phyloP scores from a whole-genome alignment of 768 basidiomycete genomes.

The Chalciporus piperatus region DNA sequence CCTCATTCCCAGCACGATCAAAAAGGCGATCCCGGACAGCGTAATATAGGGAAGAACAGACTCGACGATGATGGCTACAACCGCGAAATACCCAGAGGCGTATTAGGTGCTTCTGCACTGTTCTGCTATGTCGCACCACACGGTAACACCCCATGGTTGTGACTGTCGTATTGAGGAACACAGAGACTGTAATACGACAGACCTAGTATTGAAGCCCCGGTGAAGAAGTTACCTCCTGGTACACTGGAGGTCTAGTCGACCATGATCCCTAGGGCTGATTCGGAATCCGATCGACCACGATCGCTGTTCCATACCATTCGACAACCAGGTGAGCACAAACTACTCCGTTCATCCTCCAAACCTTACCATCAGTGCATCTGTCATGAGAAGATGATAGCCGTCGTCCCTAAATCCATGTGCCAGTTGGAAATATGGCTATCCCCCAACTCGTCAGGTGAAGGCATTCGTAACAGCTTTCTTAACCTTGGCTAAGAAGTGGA shows the following conservation, averaged over 20 bases:
- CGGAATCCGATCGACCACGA: slow-evolving; percentile 2
- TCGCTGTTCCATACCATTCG: slow-evolving; percentile 30
- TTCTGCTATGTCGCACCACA: slow-evolving; percentile 11
- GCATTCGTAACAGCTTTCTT: too few species aligned
- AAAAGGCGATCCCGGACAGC: slow-evolving; percentile 23
- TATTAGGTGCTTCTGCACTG: slow-evolving; percentile 14
- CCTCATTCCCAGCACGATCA: slow-evolving; percentile 18
- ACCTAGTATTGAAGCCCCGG: slow-evolving; percentile 11
- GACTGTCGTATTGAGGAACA: slow-evolving; percentile 20
- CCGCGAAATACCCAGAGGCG: slow-evolving; percentile 18
- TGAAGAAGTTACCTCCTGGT: slow-evolving; percentile 20
- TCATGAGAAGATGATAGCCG: too few species aligned
- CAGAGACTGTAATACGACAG: slow-evolving; percentile 21
- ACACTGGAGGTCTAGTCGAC: slow-evolving; percentile 12
- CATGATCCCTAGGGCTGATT: slow-evolving; percentile 18
- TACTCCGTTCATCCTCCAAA: slow-evolving; percentile 26
- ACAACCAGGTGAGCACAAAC: slow-evolving; percentile 18
- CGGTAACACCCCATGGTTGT: slow-evolving; percentile 20
- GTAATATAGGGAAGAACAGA: slow-evolving; percentile 28
- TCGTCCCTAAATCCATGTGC: slow-evolving; percentile 31
- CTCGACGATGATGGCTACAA: slow-evolving; percentile 19
- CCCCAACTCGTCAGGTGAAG: slow-evolving; percentile 29
- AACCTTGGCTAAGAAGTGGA: too few species aligned
- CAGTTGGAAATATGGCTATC: slow-evolving; percentile 22
- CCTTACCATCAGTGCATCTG: too few species aligned